Evolutionary conservation across 192 early-diverging fungal species (phyloP), one percentile per base, ranked within the genome.

Genomic region (Linnemannia zychae): DNA sequence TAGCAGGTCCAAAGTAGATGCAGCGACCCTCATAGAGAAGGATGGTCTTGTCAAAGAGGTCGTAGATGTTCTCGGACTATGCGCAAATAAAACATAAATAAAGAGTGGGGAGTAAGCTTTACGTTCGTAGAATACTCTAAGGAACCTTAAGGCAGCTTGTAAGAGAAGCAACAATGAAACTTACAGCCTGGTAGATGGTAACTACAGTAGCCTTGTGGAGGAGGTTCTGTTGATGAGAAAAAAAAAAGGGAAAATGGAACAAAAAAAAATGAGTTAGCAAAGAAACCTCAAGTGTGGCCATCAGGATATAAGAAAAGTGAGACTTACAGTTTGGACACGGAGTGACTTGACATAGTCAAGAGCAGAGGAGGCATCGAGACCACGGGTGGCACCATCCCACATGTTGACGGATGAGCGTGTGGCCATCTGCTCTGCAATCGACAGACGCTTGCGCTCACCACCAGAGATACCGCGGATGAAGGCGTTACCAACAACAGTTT

Each of bases 331-430:
- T 87, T 91, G 91, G 66, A 95, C 93, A 63, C 96, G 93, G 36
- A 97, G 89, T 18, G 91, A 93, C 38, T 92, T 91, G 60, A 93
- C 92, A 74, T 95, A 97, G 78, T 97, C 96, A 13, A 97, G 88
- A 48, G 96, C 95, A 4, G 93, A 94, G 69, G 94, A 94, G 31
- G 94, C 93, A 88, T 97, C 96, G 67, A 97, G 89, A 57, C 96
- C 96, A 44, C 90, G 90, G 12, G 95, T 96, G 74, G 91, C 91
- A 28, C 92, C 90, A 70, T 95, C 94, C 93, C 93, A 95, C 53
- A 92, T 86, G 57, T 93, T 92, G 78, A 94, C 78, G 33, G 74
- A 50, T 1, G 83, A 85, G 31, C 83, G 88, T 20, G 90, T 90
- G 16, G 93, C 93, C 75, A 95, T 92, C 84, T 95, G 94, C 85